Base-by-base conservation (phyloP, 768 basidiomycete species). In the Boletellus emodensis region DNA sequence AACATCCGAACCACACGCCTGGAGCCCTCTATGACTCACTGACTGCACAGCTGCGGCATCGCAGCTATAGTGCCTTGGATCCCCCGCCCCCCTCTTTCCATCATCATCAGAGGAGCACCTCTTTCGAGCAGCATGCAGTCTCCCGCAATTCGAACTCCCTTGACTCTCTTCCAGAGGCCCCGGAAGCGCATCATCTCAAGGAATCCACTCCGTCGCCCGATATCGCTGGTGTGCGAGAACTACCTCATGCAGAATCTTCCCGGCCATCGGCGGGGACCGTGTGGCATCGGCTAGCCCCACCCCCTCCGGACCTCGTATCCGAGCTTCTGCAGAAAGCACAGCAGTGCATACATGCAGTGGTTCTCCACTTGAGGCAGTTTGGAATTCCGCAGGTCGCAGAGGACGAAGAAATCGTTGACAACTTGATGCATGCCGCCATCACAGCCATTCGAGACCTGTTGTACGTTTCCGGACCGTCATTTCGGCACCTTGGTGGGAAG, bases 391-490 rank as follows among this genome's bases (percentile, higher is more conserved):
- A 79, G 28, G 68, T 70, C 42, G 63, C 72, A 3, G 79, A 79
- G 46, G 80, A 86, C 46, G 80, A 82, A 58, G 66, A 71, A 36
- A 71, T 74, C 48, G 76, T 89, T 61, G 83, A 89, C 53, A 71
- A 74, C 22, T 73, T 85, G 22, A 82, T 90, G 40, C 67, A 76
- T 40, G 67, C 70, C 26, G 78, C 82, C 13, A 83, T 90, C 32
- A 70, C 80, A 2, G 71, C 81, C 9, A 83, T 89, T 38, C 81
- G 87, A 34, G 83, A 87, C 58, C 75, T 90, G 28, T 75, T 90
- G 13, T 89, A 85, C 54, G 73, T 83, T 17, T 74, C 83, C 24
- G 79, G 82, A 12, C 70, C 76, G 0, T 77, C 81, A 3, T 72
- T 79, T 14, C 76, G 76, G 32, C 82, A 83, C 51, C 75, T 85